Percentiles rank a stretch among this genome's conserved stretches.
phyloP scores from a whole-genome alignment of 139 green algal genomes.

The Volvox africanus region DNA sequence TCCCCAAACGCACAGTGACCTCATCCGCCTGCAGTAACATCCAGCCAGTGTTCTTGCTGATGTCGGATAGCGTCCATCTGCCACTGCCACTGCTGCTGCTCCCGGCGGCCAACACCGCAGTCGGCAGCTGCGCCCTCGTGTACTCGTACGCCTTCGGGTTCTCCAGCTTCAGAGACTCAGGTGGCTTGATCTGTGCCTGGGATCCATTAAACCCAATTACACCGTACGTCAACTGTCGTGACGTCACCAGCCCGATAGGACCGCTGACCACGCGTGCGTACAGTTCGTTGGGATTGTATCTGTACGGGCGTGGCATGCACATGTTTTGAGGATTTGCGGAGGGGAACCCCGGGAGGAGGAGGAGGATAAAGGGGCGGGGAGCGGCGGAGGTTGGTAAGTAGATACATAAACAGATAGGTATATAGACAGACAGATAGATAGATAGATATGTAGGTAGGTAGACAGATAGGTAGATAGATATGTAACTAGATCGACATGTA shows the following conservation, averaged over 20 bases:
- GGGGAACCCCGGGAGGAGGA: too few relatives aligned
- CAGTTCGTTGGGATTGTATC: not conserved
- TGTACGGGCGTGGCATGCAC: not conserved
- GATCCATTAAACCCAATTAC: not conserved
- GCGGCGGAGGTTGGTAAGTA: too few relatives aligned
- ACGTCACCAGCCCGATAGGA: not conserved
- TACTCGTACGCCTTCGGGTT: not conserved
- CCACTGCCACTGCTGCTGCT: too few relatives aligned
- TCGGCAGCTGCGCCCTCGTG: not conserved
- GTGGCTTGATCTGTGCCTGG: not conserved
- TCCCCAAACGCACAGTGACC: too few relatives aligned
- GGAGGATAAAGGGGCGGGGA: too few relatives aligned
- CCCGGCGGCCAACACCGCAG: not conserved
- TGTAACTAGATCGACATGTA: too few relatives aligned
- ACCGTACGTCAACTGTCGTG: not conserved
- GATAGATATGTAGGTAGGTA: too few relatives aligned
- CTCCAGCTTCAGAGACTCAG: not conserved
- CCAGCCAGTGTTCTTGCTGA: not conserved
- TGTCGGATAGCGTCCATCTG: not conserved
- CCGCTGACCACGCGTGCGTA: constrained; percentile 15
- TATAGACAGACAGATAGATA: too few relatives aligned
- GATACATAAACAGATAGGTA: too few relatives aligned
- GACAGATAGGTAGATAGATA: too few relatives aligned
- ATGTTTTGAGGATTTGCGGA: too few relatives aligned
- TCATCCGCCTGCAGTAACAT: not conserved